Base-by-base conservation (phyloP, 139 green algal genomes). In the Tetradesmus obliquus region DNA sequence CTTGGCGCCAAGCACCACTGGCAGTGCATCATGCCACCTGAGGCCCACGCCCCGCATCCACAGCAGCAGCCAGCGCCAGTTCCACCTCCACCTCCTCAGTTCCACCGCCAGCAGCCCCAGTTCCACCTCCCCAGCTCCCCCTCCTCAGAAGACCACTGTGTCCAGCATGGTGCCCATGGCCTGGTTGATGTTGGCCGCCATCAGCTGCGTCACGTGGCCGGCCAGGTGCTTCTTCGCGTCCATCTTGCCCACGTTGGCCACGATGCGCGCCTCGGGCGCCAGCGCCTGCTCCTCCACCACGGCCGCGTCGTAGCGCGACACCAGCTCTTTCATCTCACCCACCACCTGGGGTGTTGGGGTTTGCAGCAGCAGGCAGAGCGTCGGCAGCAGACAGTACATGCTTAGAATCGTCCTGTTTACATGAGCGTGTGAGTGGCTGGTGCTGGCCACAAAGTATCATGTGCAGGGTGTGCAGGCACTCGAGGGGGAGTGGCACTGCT, bases 171-270 rank as follows among this genome's bases (percentile, higher is more conserved):
- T 97, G 7, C 96, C 97, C 92, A 99, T 97, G 76, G 91, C 89
- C 89, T 92, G 89, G 62, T 89, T 89, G 89, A 99, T 99, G 95
- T 99, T 99, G 80, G 94, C 94, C n/a, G 94, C 92, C 97, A 99
- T 98, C n/a, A 99, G 94, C 5, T 88, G 20, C 22, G 92, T 88
- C 54, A 98, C 94, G 55, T 95, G 95, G 90, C 58, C 72, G 81
- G 97, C 96, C 74, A 99, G 94, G 86, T 98, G 97, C 96, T 99
- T 99, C 96, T 99, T 99, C 7, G 98, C 98, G 88, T 99, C 98
- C 94, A 99, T 97, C 94, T 98, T 98, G 86, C 98, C 97, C 88
- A 98, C 96, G 69, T 97, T 98, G 9, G 98, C 97, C 19, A 99
- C 97, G 9, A 96, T 94, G 1, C 98, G 95, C 91, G 98, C 95